Evolutionary conservation across 106 monocot genomes (phyloP), one percentile per base, ranked within the genome.

Genomic region (Apostasia shenzhenica): DNA sequence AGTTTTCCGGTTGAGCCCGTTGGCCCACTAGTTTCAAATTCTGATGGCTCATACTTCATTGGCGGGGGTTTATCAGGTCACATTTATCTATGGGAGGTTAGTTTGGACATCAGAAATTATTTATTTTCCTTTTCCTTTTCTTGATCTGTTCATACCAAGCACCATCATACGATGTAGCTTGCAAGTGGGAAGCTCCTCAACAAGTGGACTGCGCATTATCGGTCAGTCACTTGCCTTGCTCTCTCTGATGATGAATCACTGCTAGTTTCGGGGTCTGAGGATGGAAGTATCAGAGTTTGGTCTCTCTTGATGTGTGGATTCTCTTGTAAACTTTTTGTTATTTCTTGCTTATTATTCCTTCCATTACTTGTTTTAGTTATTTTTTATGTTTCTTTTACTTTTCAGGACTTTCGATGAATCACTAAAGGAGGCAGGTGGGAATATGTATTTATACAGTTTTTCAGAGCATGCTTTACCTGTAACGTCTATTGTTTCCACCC

Each of bases 261-360:
- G 26, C 69, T 97, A 52, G 79, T 92, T 42, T 97, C 97, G 45
- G 92, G 89, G 40, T 81, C 92, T 2, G 79, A 81, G 45, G 97
- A 97, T 80, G 92, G 97, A 49, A 59, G 70, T 38, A 57, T 97
- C 69, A 92, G 79, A 83, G 89, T 97, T 63, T 97, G 97, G 97
- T 78, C 81, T 37, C 86, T 97, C 39, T 42, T 85, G 62, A 85
- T 72, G 87, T 91, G 81, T 67, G 52, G 4, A 26, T 54, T 45
- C 2, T 59, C 42, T 54, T 5, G 14, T 66, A 39, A n/a, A 45
- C 41, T 65, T 58, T 38, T 70, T 40, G 2, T 65, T 1, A 37
- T 43, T 45, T 12, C 52, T 41, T 45, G 44, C 57, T 54, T 11
- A 2, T 49, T 41, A 6, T 66, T 59, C 46, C 40, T 54, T 8